phyloP scores from a whole-genome alignment of 371 early-diverging fungal species.

The Apophysomyces variabilis region DNA sequence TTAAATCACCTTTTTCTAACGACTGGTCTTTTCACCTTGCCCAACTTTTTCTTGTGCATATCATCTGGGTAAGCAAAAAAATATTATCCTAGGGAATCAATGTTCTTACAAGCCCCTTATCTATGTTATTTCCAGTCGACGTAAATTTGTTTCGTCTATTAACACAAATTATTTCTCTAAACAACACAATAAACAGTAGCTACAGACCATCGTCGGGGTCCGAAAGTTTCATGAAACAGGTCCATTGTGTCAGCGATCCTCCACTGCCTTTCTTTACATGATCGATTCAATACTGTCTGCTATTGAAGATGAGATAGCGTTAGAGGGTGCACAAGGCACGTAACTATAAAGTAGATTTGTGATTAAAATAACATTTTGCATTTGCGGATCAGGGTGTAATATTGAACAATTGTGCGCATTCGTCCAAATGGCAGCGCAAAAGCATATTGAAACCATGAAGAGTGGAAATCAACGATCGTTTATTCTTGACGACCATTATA shows the following conservation, averaged over 20 bases:
- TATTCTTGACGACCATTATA: not conserved
- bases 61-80: too few species aligned
- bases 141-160: too few species aligned
- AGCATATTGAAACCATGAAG: not conserved
- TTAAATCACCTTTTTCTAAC: too few species aligned
- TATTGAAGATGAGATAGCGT: not conserved
- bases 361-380: not conserved
- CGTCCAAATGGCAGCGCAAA: not conserved
- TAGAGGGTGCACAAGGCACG: slow-evolving; percentile 6
- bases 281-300: slow-evolving; percentile 3
- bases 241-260: not conserved
- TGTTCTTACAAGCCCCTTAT: too few species aligned
- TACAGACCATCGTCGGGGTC: too few species aligned
- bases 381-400: not conserved
- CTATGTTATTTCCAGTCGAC: too few species aligned
- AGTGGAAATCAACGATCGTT: not conserved
- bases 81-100: too few species aligned
- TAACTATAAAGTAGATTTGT: not conserved
- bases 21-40: too few species aligned
- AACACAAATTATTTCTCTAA: too few species aligned
- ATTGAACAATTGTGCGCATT: slow-evolving; percentile 2
- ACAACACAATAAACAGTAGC: too few species aligned
- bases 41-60: too few species aligned
- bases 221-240: too few species aligned
- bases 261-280: not conserved